A percentile compares a stretch with the other conserved stretches of the same genome.
Evolutionary conservation across 352 stramenopile genomes (phyloP).

Genomic region (Lagenidium sp.): DNA sequence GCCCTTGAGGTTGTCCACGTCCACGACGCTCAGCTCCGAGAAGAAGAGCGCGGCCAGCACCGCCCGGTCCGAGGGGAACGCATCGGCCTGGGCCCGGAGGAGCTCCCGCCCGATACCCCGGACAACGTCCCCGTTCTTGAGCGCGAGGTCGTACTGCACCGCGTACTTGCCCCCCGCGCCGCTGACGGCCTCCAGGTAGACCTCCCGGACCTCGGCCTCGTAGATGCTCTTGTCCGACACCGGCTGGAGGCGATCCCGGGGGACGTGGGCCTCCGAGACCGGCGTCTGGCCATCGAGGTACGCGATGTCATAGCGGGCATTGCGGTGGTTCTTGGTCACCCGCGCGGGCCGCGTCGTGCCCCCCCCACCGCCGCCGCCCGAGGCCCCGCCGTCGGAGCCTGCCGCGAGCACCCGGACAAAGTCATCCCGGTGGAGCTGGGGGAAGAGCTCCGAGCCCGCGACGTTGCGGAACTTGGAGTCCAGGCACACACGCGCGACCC

Average conservation of each 20-base stretch:
- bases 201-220: conserved; percentile 18
- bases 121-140: conserved; percentile 31
- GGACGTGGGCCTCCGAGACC: conserved; percentile 18
- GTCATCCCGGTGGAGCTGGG: conserved; percentile 33
- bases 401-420: conserved; percentile 22
- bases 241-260: conserved; percentile 22
- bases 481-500: conserved; percentile 20
- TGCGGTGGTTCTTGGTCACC: conserved; percentile 27
- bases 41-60: conserved; percentile 30
- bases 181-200: conserved; percentile 7
- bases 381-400: too few species aligned
- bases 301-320: conserved; percentile 40
- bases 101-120: conserved; percentile 18
- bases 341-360: conserved; percentile 14
- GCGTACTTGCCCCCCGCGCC: conserved; percentile 1
- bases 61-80: conserved; percentile 28
- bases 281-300: conserved; percentile 25
- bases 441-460: conserved; percentile 14
- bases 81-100: conserved; percentile 26
- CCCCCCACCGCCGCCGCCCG: not conserved
- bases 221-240: conserved; percentile 18
- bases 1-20: not conserved
- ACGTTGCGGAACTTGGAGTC: conserved; percentile 25
- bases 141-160: conserved; percentile 24
- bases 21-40: conserved; percentile 11